Conservation (phyloP, 2,329 filamentous ascomycete species). For the Neocucurbitaria cava region DNA sequence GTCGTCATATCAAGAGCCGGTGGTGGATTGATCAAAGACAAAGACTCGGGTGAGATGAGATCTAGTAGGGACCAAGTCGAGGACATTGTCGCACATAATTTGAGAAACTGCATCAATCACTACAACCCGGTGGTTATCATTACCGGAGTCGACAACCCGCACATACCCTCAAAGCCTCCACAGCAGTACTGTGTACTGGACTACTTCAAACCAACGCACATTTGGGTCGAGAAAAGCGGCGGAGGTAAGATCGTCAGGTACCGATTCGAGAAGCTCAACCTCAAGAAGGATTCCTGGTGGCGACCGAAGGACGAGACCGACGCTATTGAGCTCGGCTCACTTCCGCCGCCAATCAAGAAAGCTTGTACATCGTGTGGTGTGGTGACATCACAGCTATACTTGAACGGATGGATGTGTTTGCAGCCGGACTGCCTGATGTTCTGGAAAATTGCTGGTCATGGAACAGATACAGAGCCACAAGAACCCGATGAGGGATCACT, state of each 20-base stretch:
- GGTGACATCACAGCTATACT: slow-evolving; percentile 49
- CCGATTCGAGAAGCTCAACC: slow-evolving; percentile 70
- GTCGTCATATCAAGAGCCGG: slow-evolving; percentile 70
- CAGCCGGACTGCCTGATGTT: slow-evolving; percentile 60
- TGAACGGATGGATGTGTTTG: slow-evolving; percentile 66
- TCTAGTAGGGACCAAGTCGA: slow-evolving; percentile 57
- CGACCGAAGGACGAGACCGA: slow-evolving; percentile 44
- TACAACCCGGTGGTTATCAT: slow-evolving; percentile 60
- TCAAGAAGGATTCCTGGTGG: slow-evolving; percentile 66
- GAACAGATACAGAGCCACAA: slow-evolving; percentile 26
- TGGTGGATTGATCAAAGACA: slow-evolving; percentile 60
- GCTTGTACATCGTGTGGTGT: slow-evolving; percentile 47
- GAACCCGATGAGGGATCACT: slow-evolving; percentile 48
- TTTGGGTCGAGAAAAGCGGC: slow-evolving; percentile 69
- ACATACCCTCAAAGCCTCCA: slow-evolving; percentile 59
- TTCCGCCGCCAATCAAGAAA: slow-evolving; percentile 39
- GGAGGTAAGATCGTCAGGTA: slow-evolving; percentile 62
- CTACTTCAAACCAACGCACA: slow-evolving; percentile 71
- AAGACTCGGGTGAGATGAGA: slow-evolving; percentile 54
- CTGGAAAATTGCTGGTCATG: slow-evolving; percentile 55
- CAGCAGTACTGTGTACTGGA: slow-evolving; percentile 70
- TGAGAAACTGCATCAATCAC: slow-evolving; percentile 56
- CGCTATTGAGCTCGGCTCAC: slow-evolving; percentile 38
- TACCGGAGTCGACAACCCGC: slow-evolving; percentile 60
- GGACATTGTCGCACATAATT: slow-evolving; percentile 45